Base-by-base conservation (phyloP, 2,329 filamentous ascomycete species). In the Monosporascus sp. region DNA sequence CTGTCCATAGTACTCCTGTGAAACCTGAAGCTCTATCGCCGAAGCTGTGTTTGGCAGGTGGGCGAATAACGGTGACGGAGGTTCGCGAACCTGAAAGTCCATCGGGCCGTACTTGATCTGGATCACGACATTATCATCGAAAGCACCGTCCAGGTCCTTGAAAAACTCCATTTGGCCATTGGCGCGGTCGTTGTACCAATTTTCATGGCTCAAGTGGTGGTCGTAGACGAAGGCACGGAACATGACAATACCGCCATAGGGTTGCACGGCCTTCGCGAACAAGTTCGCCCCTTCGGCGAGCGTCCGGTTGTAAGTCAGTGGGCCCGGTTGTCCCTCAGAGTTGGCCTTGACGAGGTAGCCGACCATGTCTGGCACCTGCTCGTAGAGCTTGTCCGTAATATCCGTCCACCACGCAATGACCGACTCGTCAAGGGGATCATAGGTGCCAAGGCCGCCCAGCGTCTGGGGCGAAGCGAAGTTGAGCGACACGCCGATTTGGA, bases 91-190 rank as follows among this genome's bases (percentile, higher is more conserved):
- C 61, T 89, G 86, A 67, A 89, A 89, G 63, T 89, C 86, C 55
- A 89, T 89, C 0, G 86, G 85, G 0, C 87, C 86, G 57, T 86
- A 88, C 67, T 89, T 90, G 68, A 89, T 84, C 64, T 90, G 86
- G 2, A 89, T 76, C 0, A 89, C 76, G 0, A 89, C 85, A 47
- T 89, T 89, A 46, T 85, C 81, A 22, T 86, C 82, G 53, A 89
- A 89, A 55, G 84, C 66, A 5, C 76, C 79, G 60, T 89, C 86
- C 0, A 89, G 75, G 1, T 75, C 74, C 17, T 80, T 72, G 66
- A 89, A 89, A 67, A 81, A 87, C 1, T 89, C 74, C 0, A 88
- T 83, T 0, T 84, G 85, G 0, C 85, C 86, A 52, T 88, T 88
- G 1, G 86, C 87, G 2, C 87, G 79, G 64, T 89, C 87, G 1